A percentile compares a stretch with the other conserved stretches of the same genome.
Evolutionary conservation across 2,329 filamentous ascomycete genomes (phyloP).

Genomic region (Niveomyces coronatus): DNA sequence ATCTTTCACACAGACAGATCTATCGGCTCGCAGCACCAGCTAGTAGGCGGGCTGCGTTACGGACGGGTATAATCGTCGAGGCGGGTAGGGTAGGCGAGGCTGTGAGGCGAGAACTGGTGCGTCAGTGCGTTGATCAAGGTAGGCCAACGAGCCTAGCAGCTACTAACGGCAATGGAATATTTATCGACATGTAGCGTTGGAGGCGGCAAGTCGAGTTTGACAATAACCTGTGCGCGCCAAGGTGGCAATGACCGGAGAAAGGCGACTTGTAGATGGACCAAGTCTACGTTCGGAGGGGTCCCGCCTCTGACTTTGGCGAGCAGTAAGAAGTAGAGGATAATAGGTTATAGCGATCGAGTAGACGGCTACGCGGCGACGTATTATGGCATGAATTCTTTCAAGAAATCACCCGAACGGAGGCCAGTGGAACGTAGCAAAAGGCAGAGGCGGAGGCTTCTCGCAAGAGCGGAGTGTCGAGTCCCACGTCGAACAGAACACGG

Average conservation of each 20-base stretch:
- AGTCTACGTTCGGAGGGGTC: constrained; percentile 2
- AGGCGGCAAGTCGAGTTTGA: too few relatives aligned
- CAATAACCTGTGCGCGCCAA: too few relatives aligned
- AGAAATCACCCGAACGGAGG: neutral
- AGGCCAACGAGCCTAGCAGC: neutral
- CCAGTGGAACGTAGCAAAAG: too few relatives aligned
- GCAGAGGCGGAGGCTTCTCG: neutral
- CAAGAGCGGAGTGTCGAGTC: constrained; percentile 3
- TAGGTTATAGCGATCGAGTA: constrained; percentile 3
- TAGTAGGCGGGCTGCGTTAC: constrained; percentile 3
- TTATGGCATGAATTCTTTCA: neutral
- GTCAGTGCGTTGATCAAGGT: constrained; percentile 1
- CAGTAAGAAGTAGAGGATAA: neutral
- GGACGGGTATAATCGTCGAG: neutral
- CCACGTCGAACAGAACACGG: constrained; percentile 4
- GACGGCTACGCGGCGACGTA: constrained; percentile 5
- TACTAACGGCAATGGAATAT: neutral
- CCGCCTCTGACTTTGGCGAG: constrained; percentile 3
- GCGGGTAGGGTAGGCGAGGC: neutral
- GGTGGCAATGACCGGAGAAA: constrained; percentile 3
- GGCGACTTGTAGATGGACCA: neutral
- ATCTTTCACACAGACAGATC: neutral
- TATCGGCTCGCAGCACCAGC: constrained; percentile 2
- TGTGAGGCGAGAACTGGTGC: constrained; percentile 6
- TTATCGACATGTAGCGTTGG: constrained; percentile 4